These are phyloP conservation scores for Dovyalis caffra DNA, from an alignment of 345 rosid genomes.

Conservation along the genomic window DNA sequence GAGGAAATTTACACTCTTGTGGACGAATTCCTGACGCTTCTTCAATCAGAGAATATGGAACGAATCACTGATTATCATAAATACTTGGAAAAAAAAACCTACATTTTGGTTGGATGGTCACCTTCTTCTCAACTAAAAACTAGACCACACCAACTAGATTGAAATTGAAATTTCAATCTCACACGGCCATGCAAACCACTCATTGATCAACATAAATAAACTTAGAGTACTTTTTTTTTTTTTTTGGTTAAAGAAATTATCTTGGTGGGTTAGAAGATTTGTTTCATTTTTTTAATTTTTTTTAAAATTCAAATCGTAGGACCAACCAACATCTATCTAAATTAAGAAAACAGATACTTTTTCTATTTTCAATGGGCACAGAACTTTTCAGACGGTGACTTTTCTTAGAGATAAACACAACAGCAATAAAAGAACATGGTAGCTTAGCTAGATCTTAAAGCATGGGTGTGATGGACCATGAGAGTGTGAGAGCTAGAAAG, in stretches of 20 bases:
- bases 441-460: constrained; percentile 1
- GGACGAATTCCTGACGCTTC: not conserved
- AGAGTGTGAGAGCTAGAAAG: constrained; percentile 9
- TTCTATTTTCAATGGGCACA: constrained; percentile 5
- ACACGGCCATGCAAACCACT: not conserved
- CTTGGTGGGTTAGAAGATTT: too few species aligned
- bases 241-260: too few species aligned
- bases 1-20: not conserved
- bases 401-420: not conserved
- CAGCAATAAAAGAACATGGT: not conserved
- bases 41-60: not conserved
- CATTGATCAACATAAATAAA: not conserved
- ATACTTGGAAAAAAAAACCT: not conserved
- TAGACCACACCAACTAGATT: not conserved
- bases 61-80: not conserved
- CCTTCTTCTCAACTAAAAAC: constrained; percentile 13
- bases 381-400: not conserved
- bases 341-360: not conserved
- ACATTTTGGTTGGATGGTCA: constrained; percentile 29
- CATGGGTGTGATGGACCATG: not conserved
- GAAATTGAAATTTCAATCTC: not conserved
- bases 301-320: too few species aligned
- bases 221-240: too few species aligned
- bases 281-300: too few species aligned
- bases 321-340: too few species aligned